A percentile compares a stretch with the other conserved stretches of the same genome.
These are phyloP conservation scores for Hericium erinaceus DNA, from an alignment of 768 basidiomycete genomes.

Conservation along the genomic window DNA sequence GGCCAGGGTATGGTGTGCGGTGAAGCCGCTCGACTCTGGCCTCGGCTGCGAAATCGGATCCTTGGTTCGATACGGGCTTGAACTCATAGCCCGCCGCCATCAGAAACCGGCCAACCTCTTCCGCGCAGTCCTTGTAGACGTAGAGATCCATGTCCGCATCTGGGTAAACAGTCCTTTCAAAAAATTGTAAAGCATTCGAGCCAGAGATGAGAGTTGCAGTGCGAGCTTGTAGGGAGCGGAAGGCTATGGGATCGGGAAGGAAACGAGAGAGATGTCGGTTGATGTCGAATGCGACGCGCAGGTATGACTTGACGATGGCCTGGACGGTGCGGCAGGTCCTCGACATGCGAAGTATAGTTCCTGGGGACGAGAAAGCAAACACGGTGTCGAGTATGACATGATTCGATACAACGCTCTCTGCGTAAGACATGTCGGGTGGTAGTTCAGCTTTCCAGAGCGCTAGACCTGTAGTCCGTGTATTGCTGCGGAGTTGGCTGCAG, in stretches of 20 bases:
- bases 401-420: neutral
- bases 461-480: no score
- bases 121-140: neutral
- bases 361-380: neutral
- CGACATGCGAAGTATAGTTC: neutral
- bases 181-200: constrained; percentile 43
- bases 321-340: neutral
- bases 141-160: constrained; percentile 41
- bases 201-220: constrained; percentile 44
- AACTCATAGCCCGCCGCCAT: neutral
- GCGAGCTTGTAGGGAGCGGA: constrained; percentile 33
- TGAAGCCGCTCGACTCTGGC: neutral
- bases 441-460: no score
- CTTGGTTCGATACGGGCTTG: neutral
- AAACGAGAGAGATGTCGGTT: constrained; percentile 27
- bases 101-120: neutral
- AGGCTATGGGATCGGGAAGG: constrained; percentile 28
- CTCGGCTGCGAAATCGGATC: neutral
- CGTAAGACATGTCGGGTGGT: neutral
- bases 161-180: constrained; percentile 34
- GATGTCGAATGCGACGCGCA: constrained; percentile 24
- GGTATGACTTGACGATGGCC: constrained; percentile 15
- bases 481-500: no score
- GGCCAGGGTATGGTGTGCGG: neutral
- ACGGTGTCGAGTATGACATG: neutral